Evolutionary conservation across 495 filamentous ascomycete species (phyloP).

Genomic region (Entonaema liquescens): DNA sequence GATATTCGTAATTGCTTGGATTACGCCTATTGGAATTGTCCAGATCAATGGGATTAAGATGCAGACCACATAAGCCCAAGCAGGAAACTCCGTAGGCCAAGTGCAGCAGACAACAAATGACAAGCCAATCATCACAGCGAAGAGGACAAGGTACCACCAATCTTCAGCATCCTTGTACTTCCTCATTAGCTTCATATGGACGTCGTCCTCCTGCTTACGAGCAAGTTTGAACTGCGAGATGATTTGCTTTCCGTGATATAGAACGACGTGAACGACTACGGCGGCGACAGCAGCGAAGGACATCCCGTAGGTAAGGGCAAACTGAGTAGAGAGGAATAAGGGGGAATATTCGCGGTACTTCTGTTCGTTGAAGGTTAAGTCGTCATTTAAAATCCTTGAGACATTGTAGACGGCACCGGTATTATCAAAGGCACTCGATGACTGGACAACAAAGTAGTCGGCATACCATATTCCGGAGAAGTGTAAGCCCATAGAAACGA

Average conservation of each 20-base stretch:
- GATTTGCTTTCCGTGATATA: slow-evolving; percentile 72
- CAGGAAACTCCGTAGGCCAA: slow-evolving; percentile 70
- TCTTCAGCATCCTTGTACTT: slow-evolving; percentile 65
- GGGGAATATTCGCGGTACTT: slow-evolving; percentile 68
- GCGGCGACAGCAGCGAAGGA: slow-evolving; percentile 74
- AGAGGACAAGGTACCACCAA: slow-evolving; percentile 63
- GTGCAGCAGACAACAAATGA: slow-evolving; percentile 64
- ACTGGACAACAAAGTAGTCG: slow-evolving; percentile 64
- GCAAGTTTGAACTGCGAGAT: slow-evolving; percentile 60
- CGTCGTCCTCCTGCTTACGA: slow-evolving; percentile 67
- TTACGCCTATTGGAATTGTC: slow-evolving; percentile 63
- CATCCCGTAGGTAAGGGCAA: slow-evolving; percentile 70
- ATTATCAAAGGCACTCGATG: slow-evolving; percentile 67
- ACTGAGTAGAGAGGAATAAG: slow-evolving; percentile 68
- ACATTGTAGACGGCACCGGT: slow-evolving; percentile 66
- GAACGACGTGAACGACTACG: slow-evolving; percentile 65
- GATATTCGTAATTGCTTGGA: slow-evolving; percentile 73
- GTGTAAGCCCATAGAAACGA: slow-evolving; percentile 64
- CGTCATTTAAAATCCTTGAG: slow-evolving; percentile 56
- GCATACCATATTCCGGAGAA: slow-evolving; percentile 73
- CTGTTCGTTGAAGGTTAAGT: slow-evolving; percentile 59
- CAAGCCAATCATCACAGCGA: slow-evolving; percentile 54
- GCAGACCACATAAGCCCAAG: slow-evolving; percentile 72
- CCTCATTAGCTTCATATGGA: slow-evolving; percentile 70
- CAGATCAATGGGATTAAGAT: slow-evolving; percentile 63